Percentiles rank a stretch among this genome's conserved stretches.
phyloP scores from a whole-genome alignment of 176 grass and related monocot genomes.

The Oryza nivara region DNA sequence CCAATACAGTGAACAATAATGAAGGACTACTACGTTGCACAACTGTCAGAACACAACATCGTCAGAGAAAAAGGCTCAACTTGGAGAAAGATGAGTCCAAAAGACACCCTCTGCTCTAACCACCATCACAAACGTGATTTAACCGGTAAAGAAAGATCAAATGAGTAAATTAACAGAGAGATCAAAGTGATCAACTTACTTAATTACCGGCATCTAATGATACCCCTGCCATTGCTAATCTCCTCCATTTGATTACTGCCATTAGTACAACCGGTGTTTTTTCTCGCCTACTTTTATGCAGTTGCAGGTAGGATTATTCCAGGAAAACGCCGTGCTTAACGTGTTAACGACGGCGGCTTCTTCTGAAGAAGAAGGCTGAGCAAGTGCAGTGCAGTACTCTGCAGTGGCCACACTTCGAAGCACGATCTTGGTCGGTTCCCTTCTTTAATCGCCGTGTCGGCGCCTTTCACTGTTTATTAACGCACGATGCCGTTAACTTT shows the following conservation, averaged over 20 bases:
- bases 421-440: constrained; percentile 53
- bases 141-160: background rate
- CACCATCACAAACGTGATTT: background rate
- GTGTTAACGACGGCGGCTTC: background rate
- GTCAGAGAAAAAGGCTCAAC: background rate
- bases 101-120: background rate
- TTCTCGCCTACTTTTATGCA: background rate
- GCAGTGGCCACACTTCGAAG: background rate
- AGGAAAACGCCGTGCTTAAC: background rate
- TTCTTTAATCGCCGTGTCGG: constrained; percentile 43
- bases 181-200: background rate
- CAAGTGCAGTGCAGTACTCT: too few species aligned
- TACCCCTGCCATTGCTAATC: background rate
- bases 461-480: background rate
- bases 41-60: constrained; percentile 16
- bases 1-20: background rate
- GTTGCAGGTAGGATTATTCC: background rate
- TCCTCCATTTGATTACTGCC: background rate
- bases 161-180: too few species aligned
- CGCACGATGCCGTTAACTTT: too few species aligned
- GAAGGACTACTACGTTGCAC: background rate
- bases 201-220: constrained; percentile 40
- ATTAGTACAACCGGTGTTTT: background rate
- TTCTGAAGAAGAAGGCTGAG: background rate
- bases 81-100: background rate